phyloP scores from a whole-genome alignment of 208 protist genomes.

The Trypanosoma rangeli region DNA sequence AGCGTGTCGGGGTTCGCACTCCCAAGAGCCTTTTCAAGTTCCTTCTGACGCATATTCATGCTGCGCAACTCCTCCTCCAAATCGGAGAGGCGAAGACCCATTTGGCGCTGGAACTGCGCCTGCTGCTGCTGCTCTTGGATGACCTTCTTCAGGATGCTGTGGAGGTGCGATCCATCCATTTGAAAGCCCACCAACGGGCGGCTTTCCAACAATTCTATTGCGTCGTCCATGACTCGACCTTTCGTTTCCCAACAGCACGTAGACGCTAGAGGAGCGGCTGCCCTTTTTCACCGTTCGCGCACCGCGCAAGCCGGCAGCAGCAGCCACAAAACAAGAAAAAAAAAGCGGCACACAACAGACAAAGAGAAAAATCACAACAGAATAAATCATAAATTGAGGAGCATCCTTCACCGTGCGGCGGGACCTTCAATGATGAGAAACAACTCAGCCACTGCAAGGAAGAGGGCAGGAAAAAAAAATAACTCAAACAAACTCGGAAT shows the following conservation, averaged over 20 bases:
- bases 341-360: background rate
- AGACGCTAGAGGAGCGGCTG: background rate
- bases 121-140: constrained; percentile 56
- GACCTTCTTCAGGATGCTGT: constrained; percentile 64
- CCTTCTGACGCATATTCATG: constrained; percentile 39
- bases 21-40: constrained; percentile 44
- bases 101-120: constrained; percentile 35
- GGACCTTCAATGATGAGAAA: background rate
- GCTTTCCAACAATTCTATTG: constrained; percentile 71
- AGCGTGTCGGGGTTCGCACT: constrained; percentile 35
- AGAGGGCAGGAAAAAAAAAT: background rate
- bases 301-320: background rate
- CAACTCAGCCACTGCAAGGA: background rate
- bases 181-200: constrained; percentile 80
- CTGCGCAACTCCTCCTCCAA: constrained; percentile 47
- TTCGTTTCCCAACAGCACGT: background rate
- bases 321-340: background rate
- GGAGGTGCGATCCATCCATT: constrained; percentile 78
- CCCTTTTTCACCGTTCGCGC: background rate
- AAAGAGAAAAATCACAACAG: background rate
- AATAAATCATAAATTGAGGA: background rate
- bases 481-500: background rate
- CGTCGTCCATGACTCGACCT: constrained; percentile 47
- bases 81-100: constrained; percentile 36
- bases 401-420: background rate